Conservation (phyloP, 75 land plant species). For the Pinus taeda region DNA sequence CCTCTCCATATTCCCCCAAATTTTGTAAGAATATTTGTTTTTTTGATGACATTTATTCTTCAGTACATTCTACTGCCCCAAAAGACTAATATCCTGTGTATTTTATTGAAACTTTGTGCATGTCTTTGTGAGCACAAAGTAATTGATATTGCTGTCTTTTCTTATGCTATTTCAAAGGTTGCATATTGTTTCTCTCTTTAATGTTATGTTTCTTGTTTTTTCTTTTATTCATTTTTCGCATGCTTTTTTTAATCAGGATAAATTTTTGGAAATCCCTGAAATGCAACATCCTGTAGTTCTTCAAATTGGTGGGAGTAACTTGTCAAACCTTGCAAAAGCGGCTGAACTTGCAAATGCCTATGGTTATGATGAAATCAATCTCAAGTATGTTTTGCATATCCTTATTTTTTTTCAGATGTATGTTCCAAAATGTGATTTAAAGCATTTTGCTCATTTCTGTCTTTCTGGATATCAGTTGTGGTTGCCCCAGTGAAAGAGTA, state of each 20-base stretch:
- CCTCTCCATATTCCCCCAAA: too few species aligned
- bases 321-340: slow-evolving; percentile 81
- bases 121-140: background rate
- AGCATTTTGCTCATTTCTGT: slow-evolving; percentile 1
- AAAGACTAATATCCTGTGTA: background rate
- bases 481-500: slow-evolving; percentile 96
- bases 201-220: background rate
- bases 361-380: slow-evolving; percentile 90
- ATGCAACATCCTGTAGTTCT: slow-evolving; percentile 94
- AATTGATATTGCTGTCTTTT: background rate
- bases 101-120: background rate
- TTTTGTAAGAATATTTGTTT: too few species aligned
- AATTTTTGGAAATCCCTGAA: slow-evolving; percentile 73
- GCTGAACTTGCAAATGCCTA: slow-evolving; percentile 81
- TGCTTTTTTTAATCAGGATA: slow-evolving; percentile 64
- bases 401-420: background rate
- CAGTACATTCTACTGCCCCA: background rate
- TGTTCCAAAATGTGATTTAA: background rate
- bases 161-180: background rate
- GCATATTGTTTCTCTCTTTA: background rate
- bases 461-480: slow-evolving; percentile 60
- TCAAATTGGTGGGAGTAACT: slow-evolving; percentile 90
- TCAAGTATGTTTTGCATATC: slow-evolving; percentile 51
- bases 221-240: background rate
- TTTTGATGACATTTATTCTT: too few species aligned